Conservation (phyloP, 2,329 filamentous ascomycete genomes). For the Hypoxylon sp. region DNA sequence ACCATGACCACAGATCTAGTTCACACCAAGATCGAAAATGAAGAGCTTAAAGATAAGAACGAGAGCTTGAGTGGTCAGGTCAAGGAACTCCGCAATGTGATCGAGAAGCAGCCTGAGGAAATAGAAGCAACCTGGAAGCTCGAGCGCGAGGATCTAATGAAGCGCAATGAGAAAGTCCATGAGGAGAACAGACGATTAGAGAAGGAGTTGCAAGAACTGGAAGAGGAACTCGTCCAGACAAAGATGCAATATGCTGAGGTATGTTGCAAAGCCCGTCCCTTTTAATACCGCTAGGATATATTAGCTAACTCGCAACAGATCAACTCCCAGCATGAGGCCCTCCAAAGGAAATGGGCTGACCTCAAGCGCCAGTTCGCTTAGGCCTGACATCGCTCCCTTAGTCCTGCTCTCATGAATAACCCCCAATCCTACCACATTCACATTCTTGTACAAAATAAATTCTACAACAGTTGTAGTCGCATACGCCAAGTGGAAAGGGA, state of each 20-base stretch:
- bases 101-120: constrained; percentile 90
- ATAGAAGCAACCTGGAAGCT: constrained; percentile 84
- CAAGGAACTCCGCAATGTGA: constrained; percentile 84
- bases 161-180: constrained; percentile 91
- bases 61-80: constrained; percentile 89
- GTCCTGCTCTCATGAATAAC: constrained; percentile 13
- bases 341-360: constrained; percentile 83
- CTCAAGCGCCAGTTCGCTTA: constrained; percentile 71
- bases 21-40: constrained; percentile 91
- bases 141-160: constrained; percentile 93
- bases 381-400: constrained; percentile 20
- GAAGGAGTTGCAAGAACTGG: constrained; percentile 91
- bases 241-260: constrained; percentile 98
- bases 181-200: constrained; percentile 91
- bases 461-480: constrained; percentile 33
- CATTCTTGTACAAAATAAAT: constrained; percentile 41
- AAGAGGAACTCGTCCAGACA: constrained; percentile 89
- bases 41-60: constrained; percentile 88
- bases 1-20: constrained; percentile 92
- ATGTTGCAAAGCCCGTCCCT: constrained; percentile 56
- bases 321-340: constrained; percentile 76
- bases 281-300: not conserved
- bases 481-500: constrained; percentile 10
- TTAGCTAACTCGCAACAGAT: constrained; percentile 64
- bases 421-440: constrained; percentile 18